These are phyloP conservation scores for Malus orientalis DNA, from an alignment of 306 rosid genomes.

Conservation along the genomic window DNA sequence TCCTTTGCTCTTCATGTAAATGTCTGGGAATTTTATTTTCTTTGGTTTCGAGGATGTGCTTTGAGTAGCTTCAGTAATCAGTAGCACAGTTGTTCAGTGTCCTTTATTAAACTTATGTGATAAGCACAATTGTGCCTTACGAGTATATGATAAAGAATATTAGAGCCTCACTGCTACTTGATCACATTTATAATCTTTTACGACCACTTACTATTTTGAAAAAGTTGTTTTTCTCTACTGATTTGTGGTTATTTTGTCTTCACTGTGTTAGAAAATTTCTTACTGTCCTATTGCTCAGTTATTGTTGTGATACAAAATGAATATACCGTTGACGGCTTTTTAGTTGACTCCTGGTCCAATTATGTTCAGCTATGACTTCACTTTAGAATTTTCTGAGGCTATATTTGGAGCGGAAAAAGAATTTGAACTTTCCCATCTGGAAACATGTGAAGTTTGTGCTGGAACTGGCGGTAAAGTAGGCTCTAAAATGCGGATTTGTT, in stretches of 20 bases:
- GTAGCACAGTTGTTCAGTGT: not conserved
- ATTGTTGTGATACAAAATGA: not conserved
- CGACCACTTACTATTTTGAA: not conserved
- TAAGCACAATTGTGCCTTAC: not conserved
- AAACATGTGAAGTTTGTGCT: slow-evolving; percentile 80
- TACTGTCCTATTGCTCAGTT: slow-evolving; percentile 5
- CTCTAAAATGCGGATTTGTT: slow-evolving; percentile 83
- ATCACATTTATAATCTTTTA: not conserved
- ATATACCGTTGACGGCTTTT: not conserved
- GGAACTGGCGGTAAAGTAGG: slow-evolving; percentile 86
- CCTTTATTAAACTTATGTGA: not conserved
- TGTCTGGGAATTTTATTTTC: not conserved
- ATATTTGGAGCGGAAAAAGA: slow-evolving; percentile 90
- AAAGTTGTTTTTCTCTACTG: not conserved
- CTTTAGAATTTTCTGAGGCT: slow-evolving; percentile 77
- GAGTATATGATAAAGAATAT: not conserved
- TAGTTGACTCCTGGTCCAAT: slow-evolving; percentile 29
- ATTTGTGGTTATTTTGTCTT: not conserved
- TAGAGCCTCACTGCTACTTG: not conserved
- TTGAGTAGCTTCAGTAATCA: slow-evolving; percentile 1
- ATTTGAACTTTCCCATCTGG: slow-evolving; percentile 88
- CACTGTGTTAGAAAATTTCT: not conserved
- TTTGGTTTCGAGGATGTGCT: not conserved
- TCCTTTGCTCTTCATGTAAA: not conserved
- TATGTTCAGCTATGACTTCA: slow-evolving; percentile 78